Conservation (phyloP, 306 rosid species). For the Vigna mungo region DNA sequence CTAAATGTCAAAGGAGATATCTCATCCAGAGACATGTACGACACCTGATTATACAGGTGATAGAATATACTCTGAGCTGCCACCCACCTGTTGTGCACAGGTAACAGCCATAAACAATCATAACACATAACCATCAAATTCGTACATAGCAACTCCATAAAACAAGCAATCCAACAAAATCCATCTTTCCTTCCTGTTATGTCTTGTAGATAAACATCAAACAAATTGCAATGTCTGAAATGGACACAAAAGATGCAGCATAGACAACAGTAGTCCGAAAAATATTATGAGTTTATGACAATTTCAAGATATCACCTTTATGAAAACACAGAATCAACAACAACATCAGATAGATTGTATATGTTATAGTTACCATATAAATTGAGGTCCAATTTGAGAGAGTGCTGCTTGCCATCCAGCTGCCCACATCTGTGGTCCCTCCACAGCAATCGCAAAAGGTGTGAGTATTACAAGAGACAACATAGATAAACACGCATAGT, state of each 20-base stretch:
- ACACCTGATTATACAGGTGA: slow-evolving; percentile 92
- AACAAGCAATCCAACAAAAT: too few relatives aligned
- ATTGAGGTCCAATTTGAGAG: slow-evolving; percentile 81
- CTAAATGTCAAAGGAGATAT: slow-evolving; percentile 96
- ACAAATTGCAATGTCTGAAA: slow-evolving; percentile 22
- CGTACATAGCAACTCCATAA: not conserved
- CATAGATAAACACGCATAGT: slow-evolving; percentile 90
- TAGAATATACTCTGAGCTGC: slow-evolving; percentile 94
- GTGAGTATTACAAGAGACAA: slow-evolving; percentile 76
- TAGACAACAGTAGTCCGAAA: not conserved
- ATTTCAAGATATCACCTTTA: not conserved
- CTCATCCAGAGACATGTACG: slow-evolving; percentile 92
- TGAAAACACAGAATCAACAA: slow-evolving; percentile 5
- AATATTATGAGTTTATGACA: not conserved
- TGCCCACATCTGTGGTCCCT: slow-evolving; percentile 93
- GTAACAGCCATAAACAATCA: slow-evolving; percentile 2
- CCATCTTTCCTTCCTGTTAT: too few relatives aligned
- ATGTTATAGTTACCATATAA: slow-evolving; percentile 65
- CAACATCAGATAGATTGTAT: slow-evolving; percentile 2
- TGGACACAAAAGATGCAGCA: not conserved
- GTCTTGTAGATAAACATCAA: not conserved
- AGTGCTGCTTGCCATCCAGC: slow-evolving; percentile 78
- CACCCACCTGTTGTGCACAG: slow-evolving; percentile 74
- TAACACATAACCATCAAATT: not conserved
- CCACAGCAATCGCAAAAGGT: slow-evolving; percentile 87